Evolutionary conservation across 805 yeast genomes (phyloP), one percentile per base, ranked within the genome.

Genomic region (Candida rishiriensis): DNA sequence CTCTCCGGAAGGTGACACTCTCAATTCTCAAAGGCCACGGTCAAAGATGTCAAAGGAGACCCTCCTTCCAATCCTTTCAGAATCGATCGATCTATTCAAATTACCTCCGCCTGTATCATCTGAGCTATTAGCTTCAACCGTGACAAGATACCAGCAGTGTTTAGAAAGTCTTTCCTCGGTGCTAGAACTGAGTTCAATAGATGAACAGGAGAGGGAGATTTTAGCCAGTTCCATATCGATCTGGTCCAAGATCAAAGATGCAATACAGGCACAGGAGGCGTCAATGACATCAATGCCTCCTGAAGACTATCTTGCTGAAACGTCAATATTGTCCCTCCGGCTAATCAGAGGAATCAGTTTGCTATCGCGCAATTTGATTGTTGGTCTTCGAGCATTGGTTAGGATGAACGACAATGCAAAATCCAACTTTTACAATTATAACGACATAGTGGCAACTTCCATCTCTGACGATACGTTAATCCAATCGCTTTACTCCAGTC

Each of bases 281-380:
- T 18, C 12, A 18, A 9, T 44, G 36, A 36, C 41, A 11, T 21
- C 26, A 21, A 21, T 21, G 26, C 26, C 26, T 21, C 26, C 26
- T 21, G 26, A 21, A 21, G 7, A 21, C 7, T 21, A 21, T 7
- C 26, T 21, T 21, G 26, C 26, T 7, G 26, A 21, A 21, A 21
- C 26, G 26, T 21, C 26, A 21, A 21, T 21, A 21, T 21, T 21
- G 26, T 21, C 26, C 26, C 26, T 21, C 26, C 7, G 64, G 31
- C 36, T 59, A 2, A 21, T 47, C 10, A 44, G 61, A 31, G 64
- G 61, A 9, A 49, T 57, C 17, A 39, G 53, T 4, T 33, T 60
- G 16, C 32, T 59, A 13, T 44, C 55, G 2, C 41, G 61, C 18
- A 60, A 60, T 33, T 39, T 59, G 41, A 43, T 55, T 12, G 53